Base-by-base conservation (phyloP, 805 yeast species). In the Saccharomycopsis vini region DNA sequence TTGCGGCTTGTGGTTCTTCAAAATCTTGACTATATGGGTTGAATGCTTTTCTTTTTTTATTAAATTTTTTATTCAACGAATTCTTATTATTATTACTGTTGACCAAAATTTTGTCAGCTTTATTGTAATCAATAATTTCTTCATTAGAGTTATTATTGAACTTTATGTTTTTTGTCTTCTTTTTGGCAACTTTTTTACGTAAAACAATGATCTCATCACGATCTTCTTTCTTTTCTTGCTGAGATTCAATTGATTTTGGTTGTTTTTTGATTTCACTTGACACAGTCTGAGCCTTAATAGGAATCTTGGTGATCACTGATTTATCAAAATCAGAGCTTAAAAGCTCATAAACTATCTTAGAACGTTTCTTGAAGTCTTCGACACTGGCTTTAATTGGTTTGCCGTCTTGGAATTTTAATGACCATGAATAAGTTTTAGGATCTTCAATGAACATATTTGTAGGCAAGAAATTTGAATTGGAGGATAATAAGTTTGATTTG, bases 21-120 rank as follows among this genome's bases (percentile, higher is more conserved):
- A 67, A 61, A 4, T 61, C 64, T 36, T 64, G 66, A 16, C 69
- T 58, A 50, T 77, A 81, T 3, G 88, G 87, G 60, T 81, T 81
- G 50, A 75, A 81, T 6, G 70, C 55, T 43, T 64, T 61, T 52
- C 71, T 69, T 56, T 69, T 70, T 39, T 59, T 60, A 3, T 52
- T 55, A 15, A 52, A 49, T 34, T 50, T 58, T 40, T 50, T 51
- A 23, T 33, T 52, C 49, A 51, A 50, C 5, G 26, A 32, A 12
- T 31, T 34, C 13, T 46, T 42, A 38, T 38, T 43, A 18, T 23
- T 12, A 19, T 23, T 5, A 40, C 30, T 39, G 21, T 55, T 55
- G 9, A 56, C 56, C 46, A 75, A 56, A 12, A 74, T 61, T 44
- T 66, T 71, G 24, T 67, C 66, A 13, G 70, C 67, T 28, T 57